phyloP scores from a whole-genome alignment of 2,329 filamentous ascomycete species.

The Curvularia sp. region DNA sequence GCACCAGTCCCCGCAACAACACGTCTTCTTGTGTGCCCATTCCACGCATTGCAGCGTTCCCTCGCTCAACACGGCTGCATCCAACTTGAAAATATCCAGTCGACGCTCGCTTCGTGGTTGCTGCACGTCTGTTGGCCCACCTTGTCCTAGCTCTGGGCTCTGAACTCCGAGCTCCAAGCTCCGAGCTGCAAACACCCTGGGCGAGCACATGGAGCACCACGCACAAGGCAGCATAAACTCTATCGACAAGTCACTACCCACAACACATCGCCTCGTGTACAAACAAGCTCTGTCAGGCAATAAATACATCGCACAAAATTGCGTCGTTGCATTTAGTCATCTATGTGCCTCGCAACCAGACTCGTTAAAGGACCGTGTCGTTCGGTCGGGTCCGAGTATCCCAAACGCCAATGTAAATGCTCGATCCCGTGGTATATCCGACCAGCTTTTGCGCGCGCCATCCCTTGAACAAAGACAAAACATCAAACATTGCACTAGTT shows the following conservation, averaged over 20 bases:
- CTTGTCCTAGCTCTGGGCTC: background rate
- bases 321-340: constrained; percentile 18
- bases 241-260: background rate
- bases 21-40: background rate
- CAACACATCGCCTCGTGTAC: background rate
- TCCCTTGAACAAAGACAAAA: constrained; percentile 15
- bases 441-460: constrained; percentile 22
- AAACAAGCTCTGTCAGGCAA: background rate
- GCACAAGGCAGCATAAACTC: background rate
- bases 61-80: background rate
- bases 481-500: constrained; percentile 69
- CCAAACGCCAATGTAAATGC: constrained; percentile 36
- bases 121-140: background rate
- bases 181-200: background rate
- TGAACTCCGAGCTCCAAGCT: too few species aligned
- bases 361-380: constrained; percentile 24
- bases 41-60: background rate
- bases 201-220: background rate
- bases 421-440: constrained; percentile 31
- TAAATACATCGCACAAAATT: constrained; percentile 1
- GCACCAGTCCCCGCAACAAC: background rate
- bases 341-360: constrained; percentile 21
- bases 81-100: background rate
- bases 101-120: background rate
- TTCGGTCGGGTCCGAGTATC: constrained; percentile 15